Conservation (phyloP, 2,329 filamentous ascomycete genomes). For the Stemphylium beticola region DNA sequence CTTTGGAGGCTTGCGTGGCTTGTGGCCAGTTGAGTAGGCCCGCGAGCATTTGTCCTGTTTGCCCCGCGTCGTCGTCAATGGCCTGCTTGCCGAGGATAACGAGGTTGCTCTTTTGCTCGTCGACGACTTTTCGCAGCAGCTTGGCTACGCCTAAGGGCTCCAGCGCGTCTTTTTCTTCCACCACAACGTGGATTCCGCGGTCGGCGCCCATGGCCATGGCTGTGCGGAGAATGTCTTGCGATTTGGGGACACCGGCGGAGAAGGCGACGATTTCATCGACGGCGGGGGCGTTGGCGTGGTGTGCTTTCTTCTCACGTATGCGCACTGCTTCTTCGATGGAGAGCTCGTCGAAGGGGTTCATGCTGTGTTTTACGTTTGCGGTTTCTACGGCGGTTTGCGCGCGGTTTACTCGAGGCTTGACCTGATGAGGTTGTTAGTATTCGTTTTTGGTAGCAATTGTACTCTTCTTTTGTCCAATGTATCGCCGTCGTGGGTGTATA, state of each 20-base stretch:
- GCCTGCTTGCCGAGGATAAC: slow-evolving; percentile 97
- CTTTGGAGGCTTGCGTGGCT: slow-evolving; percentile 89
- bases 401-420: slow-evolving; percentile 74
- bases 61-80: slow-evolving; percentile 93
- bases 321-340: slow-evolving; percentile 95
- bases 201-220: slow-evolving; percentile 99
- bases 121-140: slow-evolving; percentile 77
- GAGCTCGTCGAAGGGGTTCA: slow-evolving; percentile 99
- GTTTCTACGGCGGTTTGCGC: slow-evolving; percentile 87
- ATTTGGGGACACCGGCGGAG: slow-evolving; percentile 85
- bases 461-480: background rate
- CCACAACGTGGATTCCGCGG: slow-evolving; percentile 78
- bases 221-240: slow-evolving; percentile 86
- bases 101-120: slow-evolving; percentile 86
- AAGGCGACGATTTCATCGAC: slow-evolving; percentile 93
- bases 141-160: slow-evolving; percentile 95
- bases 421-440: slow-evolving; percentile 48
- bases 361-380: slow-evolving; percentile 90
- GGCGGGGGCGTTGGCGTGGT: slow-evolving; percentile 43
- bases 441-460: background rate
- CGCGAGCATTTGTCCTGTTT: slow-evolving; percentile 98
- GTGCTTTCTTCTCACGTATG: slow-evolving; percentile 78
- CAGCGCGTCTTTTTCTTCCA: slow-evolving; percentile 69
- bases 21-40: slow-evolving; percentile 91
- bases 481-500: too few relatives aligned